phyloP scores from a whole-genome alignment of 2,329 filamentous ascomycete species.

The Aspergillus udagawae region DNA sequence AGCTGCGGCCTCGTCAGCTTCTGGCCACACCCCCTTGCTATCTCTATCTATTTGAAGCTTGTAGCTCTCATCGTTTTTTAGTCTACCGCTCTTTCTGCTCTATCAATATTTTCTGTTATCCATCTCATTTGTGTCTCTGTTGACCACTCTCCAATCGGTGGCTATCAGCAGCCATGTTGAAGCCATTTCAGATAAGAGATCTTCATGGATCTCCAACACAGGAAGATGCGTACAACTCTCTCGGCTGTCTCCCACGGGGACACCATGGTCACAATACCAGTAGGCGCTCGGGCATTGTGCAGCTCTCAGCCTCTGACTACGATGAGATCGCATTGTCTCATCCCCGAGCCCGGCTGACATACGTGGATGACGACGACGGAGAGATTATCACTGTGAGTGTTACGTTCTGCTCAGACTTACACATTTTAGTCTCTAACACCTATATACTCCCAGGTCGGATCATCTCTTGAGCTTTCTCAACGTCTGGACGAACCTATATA shows the following conservation, averaged over 20 bases:
- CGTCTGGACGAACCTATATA: constrained; percentile 42
- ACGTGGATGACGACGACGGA: constrained; percentile 45
- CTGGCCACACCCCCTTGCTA: background rate
- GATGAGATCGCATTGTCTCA: constrained; percentile 38
- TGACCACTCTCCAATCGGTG: background rate
- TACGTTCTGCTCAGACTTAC: background rate
- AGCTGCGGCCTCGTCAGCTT: background rate
- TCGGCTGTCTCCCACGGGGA: background rate
- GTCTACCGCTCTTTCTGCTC: background rate
- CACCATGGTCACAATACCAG: background rate
- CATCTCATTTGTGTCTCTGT: constrained; percentile 1
- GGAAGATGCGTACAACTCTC: constrained; percentile 11
- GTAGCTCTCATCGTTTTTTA: background rate
- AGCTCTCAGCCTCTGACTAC: constrained; percentile 41
- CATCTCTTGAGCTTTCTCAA: constrained; percentile 44
- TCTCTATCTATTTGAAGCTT: background rate
- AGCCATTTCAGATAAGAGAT: constrained; percentile 40
- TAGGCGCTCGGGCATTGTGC: constrained; percentile 30
- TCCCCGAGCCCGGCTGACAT: constrained; percentile 41
- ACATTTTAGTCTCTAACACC: constrained; percentile 13
- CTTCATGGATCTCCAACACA: constrained; percentile 24
- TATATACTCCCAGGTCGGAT: constrained; percentile 38
- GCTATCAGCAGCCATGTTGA: constrained; percentile 30
- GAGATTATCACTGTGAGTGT: constrained; percentile 42
- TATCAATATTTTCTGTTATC: background rate